Conservation (phyloP, 1,284 basidiomycete genomes). For the Ganoderma sinense region DNA sequence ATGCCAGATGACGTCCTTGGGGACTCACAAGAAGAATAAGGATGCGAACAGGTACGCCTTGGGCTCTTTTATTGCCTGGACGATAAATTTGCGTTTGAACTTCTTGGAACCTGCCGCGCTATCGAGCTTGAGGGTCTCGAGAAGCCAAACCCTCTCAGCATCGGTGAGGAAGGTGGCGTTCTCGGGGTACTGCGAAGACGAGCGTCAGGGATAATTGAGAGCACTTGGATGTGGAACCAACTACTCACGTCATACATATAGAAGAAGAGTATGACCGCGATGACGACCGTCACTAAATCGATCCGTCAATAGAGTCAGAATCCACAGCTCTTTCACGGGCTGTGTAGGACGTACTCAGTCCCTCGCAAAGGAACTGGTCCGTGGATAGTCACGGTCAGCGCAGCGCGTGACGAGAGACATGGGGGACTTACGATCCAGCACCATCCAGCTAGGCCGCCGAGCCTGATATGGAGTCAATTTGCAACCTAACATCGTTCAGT, state of each 20-base stretch:
- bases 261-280: slow-evolving; percentile 9
- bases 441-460: slow-evolving; percentile 12
- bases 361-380: slow-evolving; percentile 12
- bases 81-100: slow-evolving; percentile 36
- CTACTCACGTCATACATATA: slow-evolving; percentile 14
- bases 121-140: slow-evolving; percentile 39
- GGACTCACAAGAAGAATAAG: slow-evolving; percentile 26
- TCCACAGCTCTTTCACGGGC: no score
- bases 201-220: not conserved
- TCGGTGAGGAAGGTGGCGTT: slow-evolving; percentile 36
- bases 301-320: not conserved
- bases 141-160: slow-evolving; percentile 41
- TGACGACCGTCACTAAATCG: slow-evolving; percentile 4
- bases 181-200: slow-evolving; percentile 7
- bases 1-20: slow-evolving; percentile 40
- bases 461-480: not conserved
- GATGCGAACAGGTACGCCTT: slow-evolving; percentile 51
- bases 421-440: slow-evolving; percentile 14
- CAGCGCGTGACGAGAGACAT: not conserved
- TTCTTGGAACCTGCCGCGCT: slow-evolving; percentile 25
- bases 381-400: not conserved
- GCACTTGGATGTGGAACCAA: not conserved
- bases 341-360: not conserved
- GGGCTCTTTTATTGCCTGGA: slow-evolving; percentile 35
- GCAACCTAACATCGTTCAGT: not conserved